phyloP scores from a whole-genome alignment of 2,329 filamentous ascomycete species.

The Ilyonectria sp. region DNA sequence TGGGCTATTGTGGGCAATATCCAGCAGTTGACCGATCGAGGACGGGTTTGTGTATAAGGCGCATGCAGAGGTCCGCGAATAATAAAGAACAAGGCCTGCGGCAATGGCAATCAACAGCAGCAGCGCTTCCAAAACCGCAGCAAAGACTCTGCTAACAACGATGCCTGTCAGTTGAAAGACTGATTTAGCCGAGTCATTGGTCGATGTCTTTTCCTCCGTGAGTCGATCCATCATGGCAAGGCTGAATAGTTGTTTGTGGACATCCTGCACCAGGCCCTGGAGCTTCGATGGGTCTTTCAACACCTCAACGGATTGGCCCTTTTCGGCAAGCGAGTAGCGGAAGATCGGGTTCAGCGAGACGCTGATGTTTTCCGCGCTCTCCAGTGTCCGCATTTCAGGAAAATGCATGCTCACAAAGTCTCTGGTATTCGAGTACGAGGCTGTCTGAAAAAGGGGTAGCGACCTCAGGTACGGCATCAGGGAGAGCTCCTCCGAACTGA shows the following conservation, averaged over 20 bases:
- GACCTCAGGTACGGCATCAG: neutral
- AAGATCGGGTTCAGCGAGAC: neutral
- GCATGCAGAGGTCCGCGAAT: neutral
- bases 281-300: neutral
- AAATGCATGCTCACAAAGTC: neutral
- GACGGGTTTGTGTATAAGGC: neutral
- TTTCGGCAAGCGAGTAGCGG: neutral
- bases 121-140: slow-evolving; percentile 2
- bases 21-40: neutral
- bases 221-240: neutral
- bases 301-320: neutral
- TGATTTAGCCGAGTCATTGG: neutral
- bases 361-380: too few relatives aligned
- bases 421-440: neutral
- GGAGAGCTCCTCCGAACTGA: slow-evolving; percentile 3
- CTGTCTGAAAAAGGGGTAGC: neutral
- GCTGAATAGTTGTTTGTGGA: neutral
- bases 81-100: neutral
- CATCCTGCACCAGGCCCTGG: neutral
- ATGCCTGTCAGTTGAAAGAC: neutral
- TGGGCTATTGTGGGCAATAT: slow-evolving; percentile 2
- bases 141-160: slow-evolving; percentile 1
- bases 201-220: neutral
- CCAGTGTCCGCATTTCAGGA: too few relatives aligned
- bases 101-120: neutral